These are phyloP conservation scores for Sisymbrium altissimum DNA, from an alignment of 345 rosid species.

Conservation along the genomic window DNA sequence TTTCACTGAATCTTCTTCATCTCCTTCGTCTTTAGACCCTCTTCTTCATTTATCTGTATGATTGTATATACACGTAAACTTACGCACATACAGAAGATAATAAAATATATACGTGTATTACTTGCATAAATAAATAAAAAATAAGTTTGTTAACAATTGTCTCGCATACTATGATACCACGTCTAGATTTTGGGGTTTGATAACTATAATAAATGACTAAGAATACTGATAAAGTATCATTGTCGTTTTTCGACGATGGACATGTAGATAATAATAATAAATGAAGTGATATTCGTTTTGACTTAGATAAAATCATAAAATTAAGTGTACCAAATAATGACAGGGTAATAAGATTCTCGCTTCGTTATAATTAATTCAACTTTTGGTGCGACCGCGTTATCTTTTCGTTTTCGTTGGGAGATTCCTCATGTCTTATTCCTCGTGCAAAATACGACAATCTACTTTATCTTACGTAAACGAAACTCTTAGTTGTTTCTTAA, in stretches of 20 bases:
- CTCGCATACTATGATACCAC: background rate
- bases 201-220: background rate
- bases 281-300: slow-evolving; percentile 19
- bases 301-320: background rate
- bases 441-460: background rate
- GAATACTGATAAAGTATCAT: slow-evolving; percentile 4
- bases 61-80: slow-evolving; percentile 21
- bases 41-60: slow-evolving; percentile 73
- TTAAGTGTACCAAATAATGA: slow-evolving; percentile 10
- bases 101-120: background rate
- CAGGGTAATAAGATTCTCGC: slow-evolving; percentile 8
- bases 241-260: background rate
- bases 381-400: background rate
- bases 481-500: background rate
- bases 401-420: slow-evolving; percentile 16
- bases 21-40: slow-evolving; percentile 60
- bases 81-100: background rate
- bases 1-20: slow-evolving; percentile 56
- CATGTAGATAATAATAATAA: background rate
- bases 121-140: background rate
- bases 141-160: background rate
- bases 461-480: background rate
- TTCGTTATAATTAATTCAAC: slow-evolving; percentile 7
- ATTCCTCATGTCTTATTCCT: background rate
- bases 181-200: background rate